Percentiles rank a stretch among this genome's conserved stretches.
Conservation (phyloP, 176 grass and related monocot species). For the Carex pumila region DNA sequence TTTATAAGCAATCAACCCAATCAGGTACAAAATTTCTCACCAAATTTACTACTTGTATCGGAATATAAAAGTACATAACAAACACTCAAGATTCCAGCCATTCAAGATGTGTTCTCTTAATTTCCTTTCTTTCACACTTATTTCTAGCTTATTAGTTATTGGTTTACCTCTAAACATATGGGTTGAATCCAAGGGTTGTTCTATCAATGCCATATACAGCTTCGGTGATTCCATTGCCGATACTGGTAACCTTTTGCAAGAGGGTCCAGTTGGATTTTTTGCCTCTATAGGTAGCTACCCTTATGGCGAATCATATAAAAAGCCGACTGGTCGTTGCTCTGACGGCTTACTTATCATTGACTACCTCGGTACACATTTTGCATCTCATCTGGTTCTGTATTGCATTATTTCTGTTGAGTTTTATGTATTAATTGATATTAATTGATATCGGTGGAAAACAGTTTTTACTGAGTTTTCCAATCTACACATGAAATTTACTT, state of each 20-base stretch:
- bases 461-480: background rate
- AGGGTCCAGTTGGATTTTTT: conserved; percentile 58
- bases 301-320: conserved; percentile 53
- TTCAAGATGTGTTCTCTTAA: conserved; percentile 12
- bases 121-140: conserved; percentile 5
- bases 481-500: background rate
- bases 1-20: background rate
- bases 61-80: background rate
- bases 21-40: conserved; percentile 2
- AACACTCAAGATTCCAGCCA: background rate
- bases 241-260: conserved; percentile 73
- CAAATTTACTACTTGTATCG: background rate
- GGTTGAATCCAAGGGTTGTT: conserved; percentile 35
- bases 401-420: background rate
- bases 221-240: conserved; percentile 92
- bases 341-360: conserved; percentile 96
- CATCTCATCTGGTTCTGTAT: background rate
- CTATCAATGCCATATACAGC: conserved; percentile 78
- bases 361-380: conserved; percentile 47
- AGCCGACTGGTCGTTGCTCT: conserved; percentile 84
- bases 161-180: background rate
- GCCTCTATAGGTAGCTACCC: conserved; percentile 73
- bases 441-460: background rate
- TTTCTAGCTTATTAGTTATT: conserved; percentile 1
- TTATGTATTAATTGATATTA: background rate